phyloP scores from a whole-genome alignment of 768 basidiomycete species.

The Calocybe indica region DNA sequence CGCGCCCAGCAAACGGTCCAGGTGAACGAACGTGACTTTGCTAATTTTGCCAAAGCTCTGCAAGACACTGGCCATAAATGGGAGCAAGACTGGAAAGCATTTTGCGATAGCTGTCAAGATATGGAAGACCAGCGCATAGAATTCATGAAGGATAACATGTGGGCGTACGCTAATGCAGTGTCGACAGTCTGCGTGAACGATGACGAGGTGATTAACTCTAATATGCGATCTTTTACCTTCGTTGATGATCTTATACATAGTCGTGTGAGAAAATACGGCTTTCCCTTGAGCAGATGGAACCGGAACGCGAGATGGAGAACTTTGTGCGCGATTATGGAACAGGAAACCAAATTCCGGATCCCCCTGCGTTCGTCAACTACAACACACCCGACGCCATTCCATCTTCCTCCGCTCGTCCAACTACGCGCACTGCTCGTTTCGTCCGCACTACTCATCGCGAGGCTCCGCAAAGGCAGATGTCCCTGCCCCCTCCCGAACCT shows the following conservation, averaged over 20 bases:
- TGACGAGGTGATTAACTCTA: slow-evolving; percentile 66
- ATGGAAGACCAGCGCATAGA: slow-evolving; percentile 93
- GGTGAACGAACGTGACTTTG: slow-evolving; percentile 87
- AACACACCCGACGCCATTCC: slow-evolving; percentile 60
- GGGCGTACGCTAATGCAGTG: slow-evolving; percentile 95
- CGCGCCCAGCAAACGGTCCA: slow-evolving; percentile 88
- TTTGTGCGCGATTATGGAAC: slow-evolving; percentile 90
- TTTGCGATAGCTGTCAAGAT: slow-evolving; percentile 94
- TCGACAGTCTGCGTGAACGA: slow-evolving; percentile 93
- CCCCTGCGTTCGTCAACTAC: slow-evolving; percentile 84
- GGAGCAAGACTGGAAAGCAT: slow-evolving; percentile 92
- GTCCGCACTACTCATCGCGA: slow-evolving; percentile 36
- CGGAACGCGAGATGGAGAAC: slow-evolving; percentile 80
- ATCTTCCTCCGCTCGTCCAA: slow-evolving; percentile 48
- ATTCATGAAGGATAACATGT: slow-evolving; percentile 92
- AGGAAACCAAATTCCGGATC: slow-evolving; percentile 81
- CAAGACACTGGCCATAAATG: slow-evolving; percentile 78
- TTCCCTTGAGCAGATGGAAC: slow-evolving; percentile 83
- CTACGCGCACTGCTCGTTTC: slow-evolving; percentile 55
- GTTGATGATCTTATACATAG: slow-evolving; percentile 30
- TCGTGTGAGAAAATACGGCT: slow-evolving; percentile 88
- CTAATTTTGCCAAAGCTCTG: slow-evolving; percentile 76
- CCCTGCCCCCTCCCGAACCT: slow-evolving; percentile 21
- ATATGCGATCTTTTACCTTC: not conserved
- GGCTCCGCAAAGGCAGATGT: slow-evolving; percentile 20